Evolutionary conservation across 2,329 filamentous ascomycete genomes (phyloP).

Genomic region (Plectosphaerella plurivora): DNA sequence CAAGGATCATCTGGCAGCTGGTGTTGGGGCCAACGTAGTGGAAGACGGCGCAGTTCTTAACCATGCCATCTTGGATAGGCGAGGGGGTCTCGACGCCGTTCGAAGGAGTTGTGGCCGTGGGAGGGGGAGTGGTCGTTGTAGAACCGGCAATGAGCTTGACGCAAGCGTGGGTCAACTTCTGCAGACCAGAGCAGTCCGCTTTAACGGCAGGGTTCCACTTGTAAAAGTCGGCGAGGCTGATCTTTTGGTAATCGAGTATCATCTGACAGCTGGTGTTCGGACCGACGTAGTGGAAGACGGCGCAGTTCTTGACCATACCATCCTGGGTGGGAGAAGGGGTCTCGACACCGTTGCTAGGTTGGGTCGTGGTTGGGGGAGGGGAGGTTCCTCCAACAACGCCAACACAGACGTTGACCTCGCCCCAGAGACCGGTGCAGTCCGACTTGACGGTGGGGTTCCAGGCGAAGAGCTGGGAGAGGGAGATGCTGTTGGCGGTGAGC

Average conservation of each 20-base stretch:
- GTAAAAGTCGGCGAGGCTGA: background rate
- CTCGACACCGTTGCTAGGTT: conserved; percentile 6
- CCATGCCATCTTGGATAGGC: conserved; percentile 4
- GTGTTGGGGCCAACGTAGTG: conserved; percentile 8
- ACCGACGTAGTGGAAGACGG: conserved; percentile 9
- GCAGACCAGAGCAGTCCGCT: background rate
- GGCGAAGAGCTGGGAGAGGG: conserved; percentile 12
- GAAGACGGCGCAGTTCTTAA: conserved; percentile 11
- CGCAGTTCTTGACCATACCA: conserved; percentile 9
- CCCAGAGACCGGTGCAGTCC: conserved; percentile 10
- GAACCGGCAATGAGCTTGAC: background rate
- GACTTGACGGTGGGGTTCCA: conserved; percentile 14
- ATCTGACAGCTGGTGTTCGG: conserved; percentile 12
- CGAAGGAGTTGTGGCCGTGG: conserved; percentile 5
- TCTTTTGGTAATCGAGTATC: background rate
- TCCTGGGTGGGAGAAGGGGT: conserved; percentile 4
- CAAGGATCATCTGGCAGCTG: conserved; percentile 8
- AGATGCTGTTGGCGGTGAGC: conserved; percentile 5
- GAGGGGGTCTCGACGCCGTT: conserved; percentile 9
- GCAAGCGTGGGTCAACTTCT: background rate
- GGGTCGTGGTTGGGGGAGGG: conserved; percentile 5
- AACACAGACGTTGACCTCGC: conserved; percentile 6
- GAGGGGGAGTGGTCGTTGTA: background rate
- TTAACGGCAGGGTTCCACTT: conserved; percentile 6
- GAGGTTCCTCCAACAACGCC: background rate